Conservation (phyloP, 805 yeast species). For the Saccharomycopsis capsularis region DNA sequence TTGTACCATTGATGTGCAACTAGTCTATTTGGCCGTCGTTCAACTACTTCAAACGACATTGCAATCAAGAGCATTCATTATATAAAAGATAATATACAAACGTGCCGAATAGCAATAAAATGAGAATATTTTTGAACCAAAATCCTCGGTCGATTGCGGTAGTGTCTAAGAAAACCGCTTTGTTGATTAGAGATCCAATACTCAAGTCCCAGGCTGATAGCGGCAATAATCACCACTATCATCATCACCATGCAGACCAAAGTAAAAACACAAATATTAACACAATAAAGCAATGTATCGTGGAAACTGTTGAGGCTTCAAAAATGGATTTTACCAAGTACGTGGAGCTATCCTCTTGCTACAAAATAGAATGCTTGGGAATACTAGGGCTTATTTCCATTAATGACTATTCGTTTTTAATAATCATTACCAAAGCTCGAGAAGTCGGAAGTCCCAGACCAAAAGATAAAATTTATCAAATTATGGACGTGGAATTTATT, state of each 20-base stretch:
- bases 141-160: slow-evolving; percentile 66
- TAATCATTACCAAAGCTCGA: slow-evolving; percentile 47
- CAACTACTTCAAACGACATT: too few species aligned
- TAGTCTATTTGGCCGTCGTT: slow-evolving; percentile 9
- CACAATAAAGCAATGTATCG: slow-evolving; percentile 32
- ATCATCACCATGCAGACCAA: slow-evolving; percentile 25
- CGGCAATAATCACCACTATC: slow-evolving; percentile 4
- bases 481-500: slow-evolving; percentile 57
- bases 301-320: slow-evolving; percentile 45
- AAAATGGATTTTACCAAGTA: slow-evolving; percentile 35
- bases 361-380: slow-evolving; percentile 38
- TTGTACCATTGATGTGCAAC: too few species aligned
- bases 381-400: slow-evolving; percentile 54
- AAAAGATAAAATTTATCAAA: slow-evolving; percentile 44
- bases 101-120: too few species aligned
- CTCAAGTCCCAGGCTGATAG: slow-evolving; percentile 3
- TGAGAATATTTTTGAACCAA: slow-evolving; percentile 58
- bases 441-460: slow-evolving; percentile 56
- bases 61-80: too few species aligned
- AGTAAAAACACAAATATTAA: slow-evolving; percentile 24
- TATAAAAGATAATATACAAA: too few species aligned
- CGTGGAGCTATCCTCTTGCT: slow-evolving; percentile 35
- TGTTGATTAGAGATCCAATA: slow-evolving; percentile 45
- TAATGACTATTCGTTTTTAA: slow-evolving; percentile 48
- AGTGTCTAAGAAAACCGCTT: slow-evolving; percentile 49